These are phyloP conservation scores for Aspergillus novofumigatus DNA, from an alignment of 2,329 filamentous ascomycete species.

Conservation along the genomic window DNA sequence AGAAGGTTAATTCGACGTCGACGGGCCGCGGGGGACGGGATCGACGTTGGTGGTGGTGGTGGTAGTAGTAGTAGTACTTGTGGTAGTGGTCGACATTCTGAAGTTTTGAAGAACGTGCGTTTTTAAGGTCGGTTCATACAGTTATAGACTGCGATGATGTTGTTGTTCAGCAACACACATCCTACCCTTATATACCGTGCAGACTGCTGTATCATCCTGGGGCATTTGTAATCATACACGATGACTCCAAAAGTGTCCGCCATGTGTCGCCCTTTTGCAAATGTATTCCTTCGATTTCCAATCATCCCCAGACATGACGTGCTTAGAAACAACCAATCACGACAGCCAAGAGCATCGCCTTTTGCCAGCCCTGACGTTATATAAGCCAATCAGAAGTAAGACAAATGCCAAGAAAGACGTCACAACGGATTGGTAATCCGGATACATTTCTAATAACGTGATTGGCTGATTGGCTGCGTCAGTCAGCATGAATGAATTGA, in stretches of 20 bases:
- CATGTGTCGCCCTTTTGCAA: not conserved
- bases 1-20: slow-evolving; percentile 63
- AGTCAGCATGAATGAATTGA: not conserved
- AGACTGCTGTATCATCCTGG: not conserved
- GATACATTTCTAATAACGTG: not conserved
- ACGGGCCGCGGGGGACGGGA: slow-evolving; percentile 55
- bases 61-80: not conserved
- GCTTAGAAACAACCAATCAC: not conserved
- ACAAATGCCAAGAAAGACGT: not conserved
- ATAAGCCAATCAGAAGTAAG: not conserved
- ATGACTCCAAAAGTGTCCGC: not conserved
- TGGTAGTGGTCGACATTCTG: not conserved
- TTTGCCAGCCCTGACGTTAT: not conserved
- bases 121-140: not conserved
- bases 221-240: not conserved
- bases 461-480: not conserved
- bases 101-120: not conserved
- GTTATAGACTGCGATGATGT: not conserved
- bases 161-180: too few relatives aligned
- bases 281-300: not conserved
- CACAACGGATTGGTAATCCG: not conserved
- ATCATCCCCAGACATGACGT: not conserved
- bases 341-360: not conserved
- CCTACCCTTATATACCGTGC: not conserved
- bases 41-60: not conserved